Base-by-base conservation (phyloP, 2,329 filamentous ascomycete species). In the Chrysoporthe austroafricana region DNA sequence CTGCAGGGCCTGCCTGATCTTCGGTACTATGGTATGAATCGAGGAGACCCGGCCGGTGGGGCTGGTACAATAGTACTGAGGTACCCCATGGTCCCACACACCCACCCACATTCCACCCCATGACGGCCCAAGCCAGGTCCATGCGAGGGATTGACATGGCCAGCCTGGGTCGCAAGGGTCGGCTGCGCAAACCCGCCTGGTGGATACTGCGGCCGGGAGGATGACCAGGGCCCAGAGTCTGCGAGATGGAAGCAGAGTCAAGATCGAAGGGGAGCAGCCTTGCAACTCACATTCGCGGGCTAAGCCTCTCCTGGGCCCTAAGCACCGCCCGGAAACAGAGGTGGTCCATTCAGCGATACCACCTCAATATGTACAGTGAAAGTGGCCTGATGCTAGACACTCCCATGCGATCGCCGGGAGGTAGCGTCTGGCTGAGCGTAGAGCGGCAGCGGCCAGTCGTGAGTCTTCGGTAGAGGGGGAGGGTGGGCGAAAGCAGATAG, bases 11-110 rank as follows among this genome's bases (percentile, higher is more conserved):
- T 57, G 21, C 11, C 21, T 61, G 32, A 18, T 13, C 44, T 34
- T 16, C 21, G 4, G 34, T 34, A 32, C 39, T 26, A 2, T 39
- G 21, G 56, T 59, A 39, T 9, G 18, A 36, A 42, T 59, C 56
- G 60, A 52, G 21, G 60, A 34, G 16, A 62, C 32, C 44, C 7
- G 21, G 43, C 11, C 42, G 18, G 44, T 52, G 60, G 26, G 26
- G 44, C 44, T 42, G 60, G 60, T 62, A 62, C 60, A n/a, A 52
- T 26, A 16, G 50, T 54, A 54, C 50, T 32, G 11, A 54, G 50
- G 60, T 52, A 52, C 46, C 14, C 26, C 18, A 34, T 42, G 46
- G 46, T 5, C 21, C 34, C 21, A n/a, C 21, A 21, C n/a, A 52
- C 48, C 11, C 3, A 14, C 11, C 48, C 59, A 46, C 42, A 46